Evolutionary conservation across 441 rosid species (phyloP), one percentile per base, ranked within the genome.

Genomic region (Corymbia citriodora): DNA sequence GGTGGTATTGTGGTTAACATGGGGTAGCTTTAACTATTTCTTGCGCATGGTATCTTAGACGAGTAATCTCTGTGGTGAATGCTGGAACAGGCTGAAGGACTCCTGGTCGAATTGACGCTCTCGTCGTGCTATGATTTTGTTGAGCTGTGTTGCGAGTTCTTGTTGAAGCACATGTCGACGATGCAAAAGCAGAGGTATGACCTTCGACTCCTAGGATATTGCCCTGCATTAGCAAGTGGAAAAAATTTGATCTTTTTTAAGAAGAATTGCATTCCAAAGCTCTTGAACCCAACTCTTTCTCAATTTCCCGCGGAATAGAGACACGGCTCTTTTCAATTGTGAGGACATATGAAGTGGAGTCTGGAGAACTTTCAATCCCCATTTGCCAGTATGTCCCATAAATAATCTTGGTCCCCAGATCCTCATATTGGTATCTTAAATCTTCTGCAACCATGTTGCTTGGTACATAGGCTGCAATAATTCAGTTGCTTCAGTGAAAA

Each of bases 1-100:
- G 52, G 17, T 45, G n/a, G 10, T 79, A 45, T 79, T 11, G 12
- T 19, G 50, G 15, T 48, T n/a, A 83, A 74, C 31, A 13, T 83
- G 27, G 40, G 68, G 31, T 59, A 19, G 57, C 40, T 29, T 55
- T 55, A 4, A 36, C 36, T 49, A 52, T 49, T 27, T 74, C 19
- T 89, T 65, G 59, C 27, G 63, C 19, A 19, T 31, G 48, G 45
- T 21, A 40, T 10, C 23, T 87, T 79, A 81, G 89, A 14, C 21
- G 52, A 82, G 68, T 48, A 36, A 89, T 52, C 87, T 49, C n/a
- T 88, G 55, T 87, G 49, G 36, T 81, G 40, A 31, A 27, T 89
- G 89, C 49, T 92, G 93, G 89, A 89, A 91, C 94, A 98, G 99
- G 98, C 96, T 53, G 98, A 96, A 88, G 99, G 99, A 61, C 98